These are phyloP conservation scores for Eucalyptus cloeziana DNA, from an alignment of 345 rosid genomes.

Conservation along the genomic window DNA sequence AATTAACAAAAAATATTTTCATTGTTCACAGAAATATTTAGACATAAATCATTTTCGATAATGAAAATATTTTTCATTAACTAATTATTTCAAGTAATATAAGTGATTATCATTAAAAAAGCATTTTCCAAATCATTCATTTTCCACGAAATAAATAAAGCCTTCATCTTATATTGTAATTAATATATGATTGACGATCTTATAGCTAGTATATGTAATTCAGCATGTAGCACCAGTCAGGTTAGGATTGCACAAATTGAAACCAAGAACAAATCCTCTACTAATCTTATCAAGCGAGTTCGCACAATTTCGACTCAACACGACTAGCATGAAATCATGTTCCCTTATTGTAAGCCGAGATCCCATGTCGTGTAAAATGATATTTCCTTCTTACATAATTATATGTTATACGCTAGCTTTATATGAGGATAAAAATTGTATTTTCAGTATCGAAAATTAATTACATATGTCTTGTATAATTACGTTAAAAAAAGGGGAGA, in stretches of 20 bases:
- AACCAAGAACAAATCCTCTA: background rate
- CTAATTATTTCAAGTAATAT: too few relatives aligned
- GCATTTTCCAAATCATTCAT: too few relatives aligned
- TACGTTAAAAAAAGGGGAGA: background rate
- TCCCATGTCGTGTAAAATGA: background rate
- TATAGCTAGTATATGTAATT: background rate
- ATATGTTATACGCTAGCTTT: background rate
- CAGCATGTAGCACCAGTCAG: background rate
- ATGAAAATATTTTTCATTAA: too few relatives aligned
- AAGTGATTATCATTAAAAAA: too few relatives aligned
- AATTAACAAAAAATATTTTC: too few relatives aligned
- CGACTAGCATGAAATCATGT: background rate
- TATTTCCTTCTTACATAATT: background rate
- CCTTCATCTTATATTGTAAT: too few relatives aligned
- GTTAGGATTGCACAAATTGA: background rate
- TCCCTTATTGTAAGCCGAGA: background rate
- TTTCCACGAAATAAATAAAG: rapidly evolving
- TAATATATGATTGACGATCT: background rate
- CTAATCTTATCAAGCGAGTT: background rate
- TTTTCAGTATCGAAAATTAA: background rate
- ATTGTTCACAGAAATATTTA: too few relatives aligned
- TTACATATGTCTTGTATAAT: background rate
- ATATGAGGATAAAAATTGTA: background rate
- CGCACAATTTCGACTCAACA: background rate
- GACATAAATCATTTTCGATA: too few relatives aligned